Base-by-base conservation (phyloP, 345 rosid species). In the Passiflora organensis region DNA sequence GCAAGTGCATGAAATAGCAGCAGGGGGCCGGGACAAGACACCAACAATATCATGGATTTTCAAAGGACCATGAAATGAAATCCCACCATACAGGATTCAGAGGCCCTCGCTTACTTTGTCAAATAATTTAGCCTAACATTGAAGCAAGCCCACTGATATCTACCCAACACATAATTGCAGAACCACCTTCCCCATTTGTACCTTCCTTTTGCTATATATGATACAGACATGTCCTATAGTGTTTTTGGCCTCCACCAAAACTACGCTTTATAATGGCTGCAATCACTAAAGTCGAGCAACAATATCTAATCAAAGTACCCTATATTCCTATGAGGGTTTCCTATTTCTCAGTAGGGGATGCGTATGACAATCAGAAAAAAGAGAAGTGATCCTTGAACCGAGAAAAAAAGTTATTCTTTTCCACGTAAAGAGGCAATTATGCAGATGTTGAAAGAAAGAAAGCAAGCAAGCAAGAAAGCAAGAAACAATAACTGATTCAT, bases 371-470 rank as follows among this genome's bases (percentile, higher is more conserved):
- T 66, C n/a, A n/a, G 55, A 49, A 48, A 19, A 50, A 16, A 46
- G 20, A 9, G 52, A 32, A 50, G 46, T 37, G 66, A 68, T 68
- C 70, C 79, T 23, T 58, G 41, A 55, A 66, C 82, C 72, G 80
- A 69, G 75, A 75, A 72, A 68, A n/a, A 75, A 78, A 78, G 75
- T 22, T 58, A 56, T 72, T 69, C 69, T 69, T 75, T 68, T 63
- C 60, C 64, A 54, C 69, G 55, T 72, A 75, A 72, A 74, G 75
- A 66, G 28, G 63, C 71, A 72, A 75, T 75, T 54, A 78, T 72
- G 34, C 49, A 75, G 69, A 34, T 32, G 69, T 13, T 32, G 77
- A 71, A n/a, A n/a, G n/a, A 66, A 59, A 8, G 21, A 14, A 43
- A 32, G 8, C 13, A n/a, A n/a, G n/a, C n/a, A n/a, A n/a, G n/a